Base-by-base conservation (phyloP, 73 alveolate genomes). In the Tetrahymena elliotti region DNA sequence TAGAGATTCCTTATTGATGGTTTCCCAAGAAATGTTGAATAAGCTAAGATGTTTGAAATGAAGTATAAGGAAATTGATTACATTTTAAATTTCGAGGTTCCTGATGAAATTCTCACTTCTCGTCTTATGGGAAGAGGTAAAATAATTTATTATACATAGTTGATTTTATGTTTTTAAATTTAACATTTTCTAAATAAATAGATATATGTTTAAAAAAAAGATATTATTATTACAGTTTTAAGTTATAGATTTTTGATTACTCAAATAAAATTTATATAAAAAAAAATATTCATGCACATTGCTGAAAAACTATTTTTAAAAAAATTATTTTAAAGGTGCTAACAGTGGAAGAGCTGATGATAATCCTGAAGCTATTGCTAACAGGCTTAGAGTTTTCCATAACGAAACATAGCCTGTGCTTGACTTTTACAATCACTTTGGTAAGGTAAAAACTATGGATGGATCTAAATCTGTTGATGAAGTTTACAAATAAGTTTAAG, bases 261-360 rank as follows among this genome's bases (percentile, higher is more conserved):
- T 47, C 82, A 47, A 47, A 47, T 47, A 47, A 47, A 47, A 47
- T 47, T 47, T 8, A 47, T 13, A 47, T 47, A 47, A 47, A n/a
- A n/a, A n/a, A n/a, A n/a, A n/a, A n/a, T n/a, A n/a, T n/a, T n/a
- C n/a, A n/a, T n/a, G n/a, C n/a, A n/a, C n/a, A n/a, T n/a, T n/a
- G n/a, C n/a, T n/a, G n/a, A n/a, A n/a, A 40, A 40, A 40, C 15
- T 40, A 10, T 10, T 10, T 40, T 40, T 40, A 40, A 15, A 40
- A 27, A 31, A 27, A 68, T 24, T 68, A 24, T 27, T 31, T 1
- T 6, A 68, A 27, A 95, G 99, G 99, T 38, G 98, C 98, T 95
- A 97, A 98, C 84, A 95, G 98, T 20, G 99, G 99, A 6, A 97
- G 99, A 96, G 98, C 97, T 33, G 99, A 99, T 97, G 99, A 99